These are phyloP conservation scores for Chrysoporthe deuterocubensis DNA, from an alignment of 2,329 filamentous ascomycete genomes.

Conservation along the genomic window DNA sequence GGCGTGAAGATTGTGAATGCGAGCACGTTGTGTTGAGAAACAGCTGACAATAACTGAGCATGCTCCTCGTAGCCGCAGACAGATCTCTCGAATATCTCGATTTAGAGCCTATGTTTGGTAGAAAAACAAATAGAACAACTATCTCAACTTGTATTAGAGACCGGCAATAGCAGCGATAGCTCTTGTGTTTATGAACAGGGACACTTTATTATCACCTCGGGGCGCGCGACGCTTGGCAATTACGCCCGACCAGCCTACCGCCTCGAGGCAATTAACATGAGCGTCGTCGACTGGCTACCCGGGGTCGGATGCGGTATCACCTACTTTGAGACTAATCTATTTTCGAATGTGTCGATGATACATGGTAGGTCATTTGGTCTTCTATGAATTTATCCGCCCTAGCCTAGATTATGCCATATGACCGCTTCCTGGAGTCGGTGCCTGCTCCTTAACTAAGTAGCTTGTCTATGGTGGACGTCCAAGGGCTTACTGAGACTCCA, in stretches of 20 bases:
- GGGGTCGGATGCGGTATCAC: neutral
- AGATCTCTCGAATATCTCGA: too few relatives aligned
- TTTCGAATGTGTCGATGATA: neutral
- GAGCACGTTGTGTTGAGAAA: too few relatives aligned
- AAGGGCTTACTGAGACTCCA: neutral
- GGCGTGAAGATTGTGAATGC: too few relatives aligned
- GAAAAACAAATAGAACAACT: neutral
- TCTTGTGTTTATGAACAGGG: slow-evolving; percentile 1
- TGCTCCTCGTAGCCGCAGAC: too few relatives aligned
- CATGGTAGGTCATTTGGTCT: neutral
- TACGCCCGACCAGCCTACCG: neutral
- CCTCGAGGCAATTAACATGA: neutral
- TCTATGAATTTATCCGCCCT: slow-evolving; percentile 6
- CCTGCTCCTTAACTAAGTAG: too few relatives aligned
- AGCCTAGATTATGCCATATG: neutral
- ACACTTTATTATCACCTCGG: neutral
- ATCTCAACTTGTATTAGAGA: neutral
- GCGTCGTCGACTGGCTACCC: neutral
- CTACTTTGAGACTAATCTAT: slow-evolving; percentile 7
- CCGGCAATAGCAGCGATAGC: neutral
- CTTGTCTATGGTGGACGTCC: neutral
- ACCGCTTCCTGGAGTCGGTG: neutral
- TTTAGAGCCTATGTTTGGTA: too few relatives aligned
- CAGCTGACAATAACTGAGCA: too few relatives aligned
- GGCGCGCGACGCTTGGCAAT: slow-evolving; percentile 3